phyloP scores from a whole-genome alignment of 257 asterid species.

The Fraxinus cuspidata region DNA sequence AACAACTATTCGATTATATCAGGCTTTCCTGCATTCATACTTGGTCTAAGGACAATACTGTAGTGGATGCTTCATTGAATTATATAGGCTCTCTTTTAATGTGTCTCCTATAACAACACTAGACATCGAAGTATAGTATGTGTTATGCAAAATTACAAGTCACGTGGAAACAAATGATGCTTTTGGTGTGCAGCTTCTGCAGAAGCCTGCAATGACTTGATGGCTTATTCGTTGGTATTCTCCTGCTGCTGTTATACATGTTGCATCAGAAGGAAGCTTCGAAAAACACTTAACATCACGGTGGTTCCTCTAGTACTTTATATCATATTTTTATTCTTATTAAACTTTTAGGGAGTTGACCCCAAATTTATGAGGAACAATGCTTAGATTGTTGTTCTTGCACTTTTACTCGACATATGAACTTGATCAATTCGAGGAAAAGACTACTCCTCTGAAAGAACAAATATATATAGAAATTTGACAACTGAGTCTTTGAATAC shows the following conservation, averaged over 20 bases:
- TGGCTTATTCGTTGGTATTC: slow-evolving; percentile 83
- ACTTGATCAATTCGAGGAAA: not conserved
- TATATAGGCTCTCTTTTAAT: not conserved
- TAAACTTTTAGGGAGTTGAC: not conserved
- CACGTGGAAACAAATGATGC: slow-evolving; percentile 19
- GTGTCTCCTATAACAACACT: slow-evolving; percentile 1
- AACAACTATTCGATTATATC: not conserved
- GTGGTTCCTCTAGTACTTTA: slow-evolving; percentile 35
- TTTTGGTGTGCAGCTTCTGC: slow-evolving; percentile 67
- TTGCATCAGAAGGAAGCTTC: slow-evolving; percentile 79
- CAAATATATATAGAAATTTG: not conserved
- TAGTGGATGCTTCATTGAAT: not conserved
- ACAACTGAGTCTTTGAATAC: not conserved
- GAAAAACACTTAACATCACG: slow-evolving; percentile 61
- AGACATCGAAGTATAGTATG: not conserved
- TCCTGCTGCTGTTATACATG: slow-evolving; percentile 97
- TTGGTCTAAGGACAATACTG: not conserved
- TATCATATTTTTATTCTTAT: not conserved
- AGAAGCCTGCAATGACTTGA: slow-evolving; percentile 79
- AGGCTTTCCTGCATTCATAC: not conserved
- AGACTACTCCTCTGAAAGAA: not conserved
- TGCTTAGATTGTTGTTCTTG: not conserved
- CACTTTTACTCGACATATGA: not conserved
- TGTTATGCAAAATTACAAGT: not conserved
- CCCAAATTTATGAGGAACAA: not conserved